phyloP scores from a whole-genome alignment of 177 flowering plant species.

The Vitis hybrid region DNA sequence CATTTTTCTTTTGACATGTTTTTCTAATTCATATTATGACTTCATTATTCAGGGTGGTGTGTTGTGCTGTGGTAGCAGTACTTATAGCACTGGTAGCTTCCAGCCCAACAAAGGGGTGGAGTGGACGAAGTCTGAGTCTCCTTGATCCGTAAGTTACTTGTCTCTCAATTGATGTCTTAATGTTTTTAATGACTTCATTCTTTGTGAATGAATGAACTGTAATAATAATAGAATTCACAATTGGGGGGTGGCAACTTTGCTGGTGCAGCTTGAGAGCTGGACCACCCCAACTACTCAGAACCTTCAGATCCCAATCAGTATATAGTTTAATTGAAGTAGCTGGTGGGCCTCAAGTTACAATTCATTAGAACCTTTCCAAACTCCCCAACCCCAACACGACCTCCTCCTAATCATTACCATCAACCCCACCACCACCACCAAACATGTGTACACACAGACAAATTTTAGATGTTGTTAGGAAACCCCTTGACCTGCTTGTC shows the following conservation, averaged over 20 bases:
- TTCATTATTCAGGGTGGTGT: constrained; percentile 65
- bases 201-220: not conserved
- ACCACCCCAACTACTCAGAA: too few relatives aligned
- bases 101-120: constrained; percentile 99
- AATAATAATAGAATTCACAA: not conserved
- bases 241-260: not conserved
- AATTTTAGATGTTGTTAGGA: not conserved
- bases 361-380: not conserved
- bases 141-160: constrained; percentile 88
- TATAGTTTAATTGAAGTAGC: too few relatives aligned
- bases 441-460: too few relatives aligned
- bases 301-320: too few relatives aligned
- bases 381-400: not conserved
- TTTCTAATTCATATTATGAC: too few relatives aligned
- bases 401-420: too few relatives aligned
- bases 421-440: too few relatives aligned
- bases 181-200: not conserved
- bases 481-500: not conserved
- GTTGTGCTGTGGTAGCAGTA: constrained; percentile 72
- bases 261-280: too few relatives aligned
- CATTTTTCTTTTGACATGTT: not conserved
- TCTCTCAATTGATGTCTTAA: not conserved
- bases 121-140: constrained; percentile 96
- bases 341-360: not conserved
- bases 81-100: constrained; percentile 93